phyloP scores from a whole-genome alignment of 805 yeast genomes.

The Candida chilensis region DNA sequence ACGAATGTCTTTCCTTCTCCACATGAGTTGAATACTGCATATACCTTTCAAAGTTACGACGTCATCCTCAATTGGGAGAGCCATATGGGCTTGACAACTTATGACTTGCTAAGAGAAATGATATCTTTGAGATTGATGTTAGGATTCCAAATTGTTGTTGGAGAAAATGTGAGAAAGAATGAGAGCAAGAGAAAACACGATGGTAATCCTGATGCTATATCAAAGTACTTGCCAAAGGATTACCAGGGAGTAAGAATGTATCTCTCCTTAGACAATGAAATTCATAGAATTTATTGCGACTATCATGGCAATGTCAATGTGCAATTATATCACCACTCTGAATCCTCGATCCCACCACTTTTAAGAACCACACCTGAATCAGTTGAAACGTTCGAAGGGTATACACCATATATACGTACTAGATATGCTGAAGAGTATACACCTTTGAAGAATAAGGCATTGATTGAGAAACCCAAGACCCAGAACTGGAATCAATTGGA shows the following conservation, averaged over 20 bases:
- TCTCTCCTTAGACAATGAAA: slow-evolving; percentile 70
- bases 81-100: slow-evolving; percentile 37
- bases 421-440: slow-evolving; percentile 65
- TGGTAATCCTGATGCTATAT: slow-evolving; percentile 44
- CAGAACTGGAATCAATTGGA: slow-evolving; percentile 91
- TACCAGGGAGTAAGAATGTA: slow-evolving; percentile 59
- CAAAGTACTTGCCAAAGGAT: slow-evolving; percentile 45
- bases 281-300: slow-evolving; percentile 76
- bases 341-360: too few species aligned
- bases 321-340: slow-evolving; percentile 43
- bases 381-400: slow-evolving; percentile 12
- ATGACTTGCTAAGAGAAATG: slow-evolving; percentile 76
- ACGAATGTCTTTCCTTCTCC: slow-evolving; percentile 70
- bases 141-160: slow-evolving; percentile 88
- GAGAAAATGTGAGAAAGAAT: slow-evolving; percentile 52
- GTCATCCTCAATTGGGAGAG: slow-evolving; percentile 59
- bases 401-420: slow-evolving; percentile 60
- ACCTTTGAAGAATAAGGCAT: slow-evolving; percentile 45
- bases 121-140: slow-evolving; percentile 70
- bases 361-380: slow-evolving; percentile 14
- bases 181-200: slow-evolving; percentile 53
- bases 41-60: slow-evolving; percentile 77
- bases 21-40: slow-evolving; percentile 61
- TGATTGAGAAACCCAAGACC: slow-evolving; percentile 39
- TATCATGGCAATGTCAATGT: slow-evolving; percentile 68